Percentiles rank a stretch among this genome's conserved stretches.
Evolutionary conservation across 345 rosid genomes (phyloP).

Genomic region (Populus alba): DNA sequence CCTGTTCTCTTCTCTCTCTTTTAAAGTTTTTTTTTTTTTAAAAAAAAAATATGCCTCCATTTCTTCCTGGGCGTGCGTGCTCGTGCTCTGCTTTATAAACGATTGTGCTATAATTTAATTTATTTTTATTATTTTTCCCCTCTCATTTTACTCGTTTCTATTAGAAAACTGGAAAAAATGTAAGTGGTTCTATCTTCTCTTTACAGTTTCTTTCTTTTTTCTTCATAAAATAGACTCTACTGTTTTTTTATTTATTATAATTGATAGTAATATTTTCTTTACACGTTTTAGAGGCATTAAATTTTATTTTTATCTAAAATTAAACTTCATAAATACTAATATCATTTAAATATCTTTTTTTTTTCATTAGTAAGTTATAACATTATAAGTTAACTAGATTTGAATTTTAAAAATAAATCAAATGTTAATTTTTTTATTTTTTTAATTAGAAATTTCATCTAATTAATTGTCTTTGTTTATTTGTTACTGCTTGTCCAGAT

Average conservation of each 20-base stretch:
- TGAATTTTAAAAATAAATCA: too few relatives aligned
- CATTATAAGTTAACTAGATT: too few relatives aligned
- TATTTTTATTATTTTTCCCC: background rate
- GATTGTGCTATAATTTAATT: too few relatives aligned
- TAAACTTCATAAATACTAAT: background rate
- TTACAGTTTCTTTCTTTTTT: too few relatives aligned
- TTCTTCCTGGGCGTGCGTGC: background rate
- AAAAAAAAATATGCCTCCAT: background rate
- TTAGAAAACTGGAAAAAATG: background rate
- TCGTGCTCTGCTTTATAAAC: background rate
- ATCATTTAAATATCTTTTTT: background rate
- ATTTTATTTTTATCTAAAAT: too few relatives aligned
- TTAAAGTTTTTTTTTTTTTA: background rate
- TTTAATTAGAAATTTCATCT: too few relatives aligned
- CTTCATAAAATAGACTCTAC: background rate
- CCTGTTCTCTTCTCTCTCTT: background rate
- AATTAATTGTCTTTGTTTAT: too few relatives aligned
- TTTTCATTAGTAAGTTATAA: too few relatives aligned
- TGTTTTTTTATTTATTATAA: background rate
- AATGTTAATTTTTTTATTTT: too few relatives aligned
- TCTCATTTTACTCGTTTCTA: background rate
- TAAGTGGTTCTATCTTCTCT: conserved; percentile 27
- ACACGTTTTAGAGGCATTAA: background rate
- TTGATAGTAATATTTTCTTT: background rate
- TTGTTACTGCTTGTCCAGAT: too few relatives aligned